Evolutionary conservation across 2,329 filamentous ascomycete genomes (phyloP), one percentile per base, ranked within the genome.

Genomic region (Ilyonectria robusta): DNA sequence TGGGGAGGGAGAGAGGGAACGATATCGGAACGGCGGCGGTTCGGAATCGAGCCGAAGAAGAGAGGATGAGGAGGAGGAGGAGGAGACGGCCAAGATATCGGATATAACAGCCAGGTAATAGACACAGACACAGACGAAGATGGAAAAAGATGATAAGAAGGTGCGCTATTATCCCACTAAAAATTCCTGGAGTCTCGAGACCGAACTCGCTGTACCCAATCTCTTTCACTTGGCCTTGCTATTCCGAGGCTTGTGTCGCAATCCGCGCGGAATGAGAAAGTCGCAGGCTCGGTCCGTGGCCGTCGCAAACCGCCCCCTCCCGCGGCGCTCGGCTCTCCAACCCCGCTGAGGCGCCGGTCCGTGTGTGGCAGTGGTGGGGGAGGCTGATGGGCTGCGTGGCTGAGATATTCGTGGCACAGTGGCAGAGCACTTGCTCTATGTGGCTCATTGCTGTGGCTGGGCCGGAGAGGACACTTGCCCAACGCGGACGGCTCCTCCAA

Each of bases 241-340:
- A 46, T 65, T 51, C 68, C 72, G 62, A 65, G 66, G 62, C 51
- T 58, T 67, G 56, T 31, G 42, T 37, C 29, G 29, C 50, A 35
- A 35, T 42, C 58, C 33, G 48, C 64, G 66, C 67, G 71, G 71
- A 69, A 73, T 44, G 61, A 40, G 56, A 62, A 29, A 42, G 19
- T 29, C 26, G 50, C 48, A 35, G 48, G n/a, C 29, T 53, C 31
- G 50, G 50, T 21, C 59, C 15, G 64, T 67, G 57, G 67, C 72
- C 73, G 73, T 65, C 66, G 69, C 64, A 75, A 75, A 70, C 73
- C 73, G 73, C 71, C 67, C 67, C 66, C 68, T 74, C 67, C 73
- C 69, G 73, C 63, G 19, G 48, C 29, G 21, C 67, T 73, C 72
- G 72, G 72, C 63, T 60, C 44, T 60, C 59, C 59, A 66, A 46